phyloP scores from a whole-genome alignment of 345 rosid genomes.

The Aquilaria sinensis region DNA sequence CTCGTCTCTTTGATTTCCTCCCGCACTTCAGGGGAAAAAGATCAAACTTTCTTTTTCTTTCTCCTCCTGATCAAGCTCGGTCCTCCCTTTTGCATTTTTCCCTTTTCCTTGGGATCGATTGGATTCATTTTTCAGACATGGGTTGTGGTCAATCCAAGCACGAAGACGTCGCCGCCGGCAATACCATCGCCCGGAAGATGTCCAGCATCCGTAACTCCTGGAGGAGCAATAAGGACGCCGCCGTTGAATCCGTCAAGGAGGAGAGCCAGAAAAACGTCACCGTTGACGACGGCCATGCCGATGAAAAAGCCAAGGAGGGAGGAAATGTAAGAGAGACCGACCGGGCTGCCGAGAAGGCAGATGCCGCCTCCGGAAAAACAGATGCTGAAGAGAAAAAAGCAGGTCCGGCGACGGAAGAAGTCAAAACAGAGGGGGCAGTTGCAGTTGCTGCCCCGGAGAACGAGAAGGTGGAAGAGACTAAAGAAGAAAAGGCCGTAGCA shows the following conservation, averaged over 20 bases:
- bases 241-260: constrained; percentile 1
- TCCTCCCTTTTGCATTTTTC: background rate
- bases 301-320: background rate
- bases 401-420: no score
- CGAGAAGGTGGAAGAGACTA: no score
- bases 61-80: background rate
- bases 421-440: no score
- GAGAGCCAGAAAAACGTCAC: background rate
- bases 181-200: constrained; percentile 48
- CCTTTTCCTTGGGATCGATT: background rate
- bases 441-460: no score
- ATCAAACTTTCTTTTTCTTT: background rate
- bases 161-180: constrained; percentile 49
- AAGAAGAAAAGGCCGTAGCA: no score
- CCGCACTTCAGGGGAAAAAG: background rate
- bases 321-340: no score
- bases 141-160: constrained; percentile 87
- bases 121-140: constrained; percentile 24
- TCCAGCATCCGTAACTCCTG: constrained; percentile 12
- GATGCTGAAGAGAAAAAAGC: no score
- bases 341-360: no score
- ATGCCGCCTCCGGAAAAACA: no score
- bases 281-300: constrained; percentile 4
- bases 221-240: constrained; percentile 10
- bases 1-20: no score